Percentiles rank a stretch among this genome's conserved stretches.
phyloP scores from a whole-genome alignment of 306 rosid species.

The Prosopis cineraria region DNA sequence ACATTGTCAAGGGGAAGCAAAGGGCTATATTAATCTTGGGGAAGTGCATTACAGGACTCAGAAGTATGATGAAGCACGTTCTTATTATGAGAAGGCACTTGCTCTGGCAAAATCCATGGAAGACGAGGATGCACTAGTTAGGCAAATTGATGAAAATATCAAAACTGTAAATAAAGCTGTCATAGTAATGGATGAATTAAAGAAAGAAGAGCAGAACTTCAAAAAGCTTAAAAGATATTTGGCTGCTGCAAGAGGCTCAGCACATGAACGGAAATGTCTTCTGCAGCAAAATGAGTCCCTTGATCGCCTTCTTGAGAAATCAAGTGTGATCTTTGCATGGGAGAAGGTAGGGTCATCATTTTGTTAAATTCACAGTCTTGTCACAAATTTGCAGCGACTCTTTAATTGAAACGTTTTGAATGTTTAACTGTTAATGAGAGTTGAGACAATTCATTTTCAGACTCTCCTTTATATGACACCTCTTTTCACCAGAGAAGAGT shows the following conservation, averaged over 20 bases:
- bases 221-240: slow-evolving; percentile 71
- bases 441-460: slow-evolving; percentile 8
- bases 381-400: background rate
- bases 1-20: slow-evolving; percentile 89
- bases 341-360: slow-evolving; percentile 53
- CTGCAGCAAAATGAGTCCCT: slow-evolving; percentile 56
- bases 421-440: background rate
- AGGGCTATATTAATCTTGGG: slow-evolving; percentile 84
- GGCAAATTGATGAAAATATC: slow-evolving; percentile 70
- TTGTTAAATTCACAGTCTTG: background rate
- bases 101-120: slow-evolving; percentile 68
- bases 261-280: slow-evolving; percentile 63
- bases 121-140: slow-evolving; percentile 73
- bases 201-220: slow-evolving; percentile 70
- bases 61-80: slow-evolving; percentile 67
- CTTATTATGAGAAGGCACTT: slow-evolving; percentile 65
- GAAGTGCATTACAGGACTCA: slow-evolving; percentile 73
- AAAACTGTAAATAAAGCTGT: slow-evolving; percentile 48
- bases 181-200: slow-evolving; percentile 60
- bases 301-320: slow-evolving; percentile 66
- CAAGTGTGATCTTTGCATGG: slow-evolving; percentile 66
- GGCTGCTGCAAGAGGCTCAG: slow-evolving; percentile 61
- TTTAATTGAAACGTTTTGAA: background rate
- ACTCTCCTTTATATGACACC: background rate
- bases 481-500: background rate